Conservation (phyloP, 2,329 filamentous ascomycete species). For the Cytospora schulzeri region DNA sequence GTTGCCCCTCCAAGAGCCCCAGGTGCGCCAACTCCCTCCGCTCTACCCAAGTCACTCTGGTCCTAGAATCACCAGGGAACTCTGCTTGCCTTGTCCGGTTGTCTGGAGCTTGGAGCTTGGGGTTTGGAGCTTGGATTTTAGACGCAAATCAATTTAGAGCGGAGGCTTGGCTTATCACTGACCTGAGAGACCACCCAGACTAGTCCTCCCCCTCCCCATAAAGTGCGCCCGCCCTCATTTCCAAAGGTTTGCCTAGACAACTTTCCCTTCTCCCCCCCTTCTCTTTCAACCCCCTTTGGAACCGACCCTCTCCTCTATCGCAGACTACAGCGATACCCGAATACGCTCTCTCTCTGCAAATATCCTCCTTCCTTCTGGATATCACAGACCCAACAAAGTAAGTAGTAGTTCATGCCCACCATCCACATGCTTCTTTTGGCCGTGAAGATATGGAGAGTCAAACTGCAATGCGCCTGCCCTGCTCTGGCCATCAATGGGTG, state of each 20-base stretch:
- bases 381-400: conserved; percentile 17
- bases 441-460: conserved; percentile 21
- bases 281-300: conserved; percentile 9
- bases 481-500: conserved; percentile 6
- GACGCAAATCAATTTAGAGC: conserved; percentile 21
- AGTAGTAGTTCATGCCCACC: conserved; percentile 16
- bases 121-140: neutral
- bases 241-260: conserved; percentile 5
- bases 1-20: neutral
- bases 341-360: conserved; percentile 2
- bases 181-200: conserved; percentile 6
- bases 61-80: neutral
- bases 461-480: neutral
- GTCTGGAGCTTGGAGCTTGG: neutral
- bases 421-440: conserved; percentile 3
- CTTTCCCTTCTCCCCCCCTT: conserved; percentile 6
- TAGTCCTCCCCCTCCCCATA: conserved; percentile 17
- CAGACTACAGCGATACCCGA: neutral
- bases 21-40: neutral
- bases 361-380: neutral
- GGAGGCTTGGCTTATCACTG: conserved; percentile 21
- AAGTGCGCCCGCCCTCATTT: conserved; percentile 18
- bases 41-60: neutral
- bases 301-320: conserved; percentile 9
- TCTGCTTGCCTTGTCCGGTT: conserved; percentile 5